These are phyloP conservation scores for Phytophthora megakarya DNA, from an alignment of 352 stramenopile genomes.

Conservation along the genomic window DNA sequence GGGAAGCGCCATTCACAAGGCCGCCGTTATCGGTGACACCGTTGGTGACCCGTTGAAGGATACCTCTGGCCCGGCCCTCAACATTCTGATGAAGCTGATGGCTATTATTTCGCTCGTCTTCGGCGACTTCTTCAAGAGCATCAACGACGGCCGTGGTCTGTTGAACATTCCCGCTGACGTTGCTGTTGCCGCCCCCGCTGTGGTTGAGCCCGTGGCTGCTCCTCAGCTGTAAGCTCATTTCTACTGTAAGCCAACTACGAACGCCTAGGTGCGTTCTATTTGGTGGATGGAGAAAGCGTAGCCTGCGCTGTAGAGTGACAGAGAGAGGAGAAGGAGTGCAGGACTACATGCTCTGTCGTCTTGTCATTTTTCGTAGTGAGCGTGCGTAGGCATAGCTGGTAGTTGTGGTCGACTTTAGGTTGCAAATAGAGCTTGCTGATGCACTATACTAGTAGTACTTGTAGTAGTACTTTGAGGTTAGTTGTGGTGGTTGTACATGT, in stretches of 20 bases:
- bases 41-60: slow-evolving; percentile 99
- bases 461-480: no score
- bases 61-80: slow-evolving; percentile 98
- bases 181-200: slow-evolving; percentile 22
- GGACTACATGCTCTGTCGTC: slow-evolving; percentile 32
- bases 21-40: slow-evolving; percentile 97
- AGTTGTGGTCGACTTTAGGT: slow-evolving; percentile 33
- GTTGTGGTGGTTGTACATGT: no score
- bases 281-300: slow-evolving; percentile 14
- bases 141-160: slow-evolving; percentile 95
- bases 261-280: slow-evolving; percentile 7
- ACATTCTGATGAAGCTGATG: slow-evolving; percentile 99
- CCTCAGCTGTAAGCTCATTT: slow-evolving; percentile 38
- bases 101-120: slow-evolving; percentile 99
- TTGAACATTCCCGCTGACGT: slow-evolving; percentile 84
- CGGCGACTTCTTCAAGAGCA: slow-evolving; percentile 98
- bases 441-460: slow-evolving; percentile 25
- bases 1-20: slow-evolving; percentile 98
- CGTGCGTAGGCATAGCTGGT: slow-evolving; percentile 30
- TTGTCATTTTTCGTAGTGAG: slow-evolving; percentile 39
- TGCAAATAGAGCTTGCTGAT: slow-evolving; percentile 41
- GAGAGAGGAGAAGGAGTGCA: slow-evolving; percentile 27
- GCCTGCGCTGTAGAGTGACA: slow-evolving; percentile 32
- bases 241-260: slow-evolving; percentile 12
- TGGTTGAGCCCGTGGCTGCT: slow-evolving; percentile 24